phyloP scores from a whole-genome alignment of 306 rosid species.

The Prunus kanzakura region DNA sequence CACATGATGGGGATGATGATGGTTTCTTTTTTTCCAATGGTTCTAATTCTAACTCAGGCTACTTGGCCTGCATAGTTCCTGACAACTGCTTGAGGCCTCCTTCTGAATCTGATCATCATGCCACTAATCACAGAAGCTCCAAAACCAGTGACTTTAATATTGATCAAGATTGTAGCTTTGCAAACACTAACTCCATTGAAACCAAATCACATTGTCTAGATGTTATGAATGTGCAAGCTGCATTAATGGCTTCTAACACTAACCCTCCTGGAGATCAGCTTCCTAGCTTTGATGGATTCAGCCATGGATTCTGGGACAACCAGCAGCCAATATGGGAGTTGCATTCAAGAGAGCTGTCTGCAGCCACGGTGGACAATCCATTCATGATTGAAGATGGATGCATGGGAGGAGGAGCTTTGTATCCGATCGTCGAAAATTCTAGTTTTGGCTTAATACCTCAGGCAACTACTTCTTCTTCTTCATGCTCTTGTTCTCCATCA shows the following conservation, averaged over 20 bases:
- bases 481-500: slow-evolving; percentile 52
- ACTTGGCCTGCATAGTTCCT: slow-evolving; percentile 93
- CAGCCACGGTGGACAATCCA: slow-evolving; percentile 38
- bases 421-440: slow-evolving; percentile 42
- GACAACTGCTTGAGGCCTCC: slow-evolving; percentile 77
- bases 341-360: slow-evolving; percentile 62
- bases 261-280: slow-evolving; percentile 27
- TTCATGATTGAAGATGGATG: slow-evolving; percentile 51
- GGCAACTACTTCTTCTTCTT: slow-evolving; percentile 17
- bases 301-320: slow-evolving; percentile 47
- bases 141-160: slow-evolving; percentile 20
- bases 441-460: slow-evolving; percentile 37
- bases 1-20: slow-evolving; percentile 25
- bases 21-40: slow-evolving; percentile 55
- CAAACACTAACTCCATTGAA: slow-evolving; percentile 27
- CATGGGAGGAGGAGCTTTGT: slow-evolving; percentile 40
- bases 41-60: slow-evolving; percentile 65
- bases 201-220: slow-evolving; percentile 28
- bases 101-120: slow-evolving; percentile 21
- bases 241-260: slow-evolving; percentile 21
- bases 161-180: slow-evolving; percentile 29
- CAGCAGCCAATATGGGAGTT: slow-evolving; percentile 48
- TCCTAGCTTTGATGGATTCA: slow-evolving; percentile 46
- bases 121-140: not conserved
- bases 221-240: slow-evolving; percentile 7